Percentiles rank a stretch among this genome's conserved stretches.
Conservation (phyloP, 148 eudicot genomes). For the Silene conica region DNA sequence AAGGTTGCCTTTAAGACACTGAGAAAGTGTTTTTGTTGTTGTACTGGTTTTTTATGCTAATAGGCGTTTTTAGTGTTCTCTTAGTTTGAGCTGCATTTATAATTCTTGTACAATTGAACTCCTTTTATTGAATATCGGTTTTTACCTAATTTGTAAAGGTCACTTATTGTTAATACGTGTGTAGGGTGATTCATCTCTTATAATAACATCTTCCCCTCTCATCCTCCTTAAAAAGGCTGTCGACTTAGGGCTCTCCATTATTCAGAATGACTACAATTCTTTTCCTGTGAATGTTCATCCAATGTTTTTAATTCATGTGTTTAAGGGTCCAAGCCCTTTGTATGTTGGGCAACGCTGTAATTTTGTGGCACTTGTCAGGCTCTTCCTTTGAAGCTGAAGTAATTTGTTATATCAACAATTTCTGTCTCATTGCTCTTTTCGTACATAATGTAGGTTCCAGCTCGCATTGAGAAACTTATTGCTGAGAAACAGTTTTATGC, state of each 20-base stretch:
- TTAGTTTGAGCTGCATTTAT: background rate
- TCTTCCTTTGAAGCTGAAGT: conserved; percentile 2
- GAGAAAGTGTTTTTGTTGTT: background rate
- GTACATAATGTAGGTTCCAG: conserved; percentile 59
- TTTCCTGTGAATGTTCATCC: background rate
- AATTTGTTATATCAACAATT: background rate
- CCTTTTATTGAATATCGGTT: background rate
- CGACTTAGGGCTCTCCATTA: background rate
- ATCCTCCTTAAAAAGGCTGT: background rate
- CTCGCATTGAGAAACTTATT: conserved; percentile 86
- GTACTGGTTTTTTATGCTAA: background rate
- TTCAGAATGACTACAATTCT: background rate
- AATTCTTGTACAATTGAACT: background rate
- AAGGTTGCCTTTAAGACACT: background rate
- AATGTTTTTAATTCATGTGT: background rate
- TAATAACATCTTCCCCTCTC: background rate
- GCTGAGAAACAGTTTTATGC: conserved; percentile 93
- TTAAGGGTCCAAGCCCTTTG: background rate
- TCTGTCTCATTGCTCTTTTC: conserved; percentile 10
- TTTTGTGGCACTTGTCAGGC: background rate
- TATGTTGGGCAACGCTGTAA: background rate
- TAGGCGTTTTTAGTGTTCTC: background rate
- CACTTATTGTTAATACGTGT: background rate
- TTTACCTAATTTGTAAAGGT: background rate
- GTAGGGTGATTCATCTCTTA: background rate